These are phyloP conservation scores for Myxozyma neglecta DNA, from an alignment of 805 yeast genomes.

Conservation along the genomic window DNA sequence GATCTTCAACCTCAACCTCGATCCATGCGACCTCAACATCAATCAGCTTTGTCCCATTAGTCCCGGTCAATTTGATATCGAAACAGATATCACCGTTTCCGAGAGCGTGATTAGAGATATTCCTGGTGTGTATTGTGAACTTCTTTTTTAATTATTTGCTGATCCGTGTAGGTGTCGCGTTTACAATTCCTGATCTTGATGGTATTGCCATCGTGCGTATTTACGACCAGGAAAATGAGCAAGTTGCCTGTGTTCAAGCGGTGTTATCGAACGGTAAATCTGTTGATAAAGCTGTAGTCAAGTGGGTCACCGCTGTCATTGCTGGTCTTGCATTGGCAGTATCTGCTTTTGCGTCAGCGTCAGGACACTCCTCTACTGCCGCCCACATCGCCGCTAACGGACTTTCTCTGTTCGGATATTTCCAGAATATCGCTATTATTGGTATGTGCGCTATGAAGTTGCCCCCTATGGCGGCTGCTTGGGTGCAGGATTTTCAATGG, in stretches of 20 bases:
- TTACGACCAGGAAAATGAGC: conserved; percentile 46
- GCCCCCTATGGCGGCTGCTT: conserved; percentile 96
- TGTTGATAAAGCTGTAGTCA: conserved; percentile 85
- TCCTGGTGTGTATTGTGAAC: conserved; percentile 50
- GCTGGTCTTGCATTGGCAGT: conserved; percentile 85
- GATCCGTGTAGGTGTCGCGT: conserved; percentile 54
- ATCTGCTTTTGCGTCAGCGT: conserved; percentile 80
- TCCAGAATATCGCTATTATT: conserved; percentile 88
- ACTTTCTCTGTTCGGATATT: conserved; percentile 86
- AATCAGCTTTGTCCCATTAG: conserved; percentile 74
- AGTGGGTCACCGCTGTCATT: conserved; percentile 95
- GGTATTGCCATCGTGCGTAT: conserved; percentile 81
- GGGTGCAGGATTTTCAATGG: conserved; percentile 98
- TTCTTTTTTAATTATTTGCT: neutral
- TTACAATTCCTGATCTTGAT: conserved; percentile 89
- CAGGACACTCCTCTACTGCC: conserved; percentile 89
- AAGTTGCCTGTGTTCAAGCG: conserved; percentile 90
- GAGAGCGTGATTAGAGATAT: conserved; percentile 50
- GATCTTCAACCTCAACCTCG: conserved; percentile 53
- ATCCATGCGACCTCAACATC: conserved; percentile 64
- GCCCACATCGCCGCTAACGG: conserved; percentile 97
- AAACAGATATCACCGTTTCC: conserved; percentile 50
- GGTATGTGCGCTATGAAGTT: conserved; percentile 95
- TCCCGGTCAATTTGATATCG: conserved; percentile 81
- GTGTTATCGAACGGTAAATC: conserved; percentile 83